Evolutionary conservation across 1,139 yeast species (phyloP).

Genomic region (Kurtzmaniella quercitrusa): DNA sequence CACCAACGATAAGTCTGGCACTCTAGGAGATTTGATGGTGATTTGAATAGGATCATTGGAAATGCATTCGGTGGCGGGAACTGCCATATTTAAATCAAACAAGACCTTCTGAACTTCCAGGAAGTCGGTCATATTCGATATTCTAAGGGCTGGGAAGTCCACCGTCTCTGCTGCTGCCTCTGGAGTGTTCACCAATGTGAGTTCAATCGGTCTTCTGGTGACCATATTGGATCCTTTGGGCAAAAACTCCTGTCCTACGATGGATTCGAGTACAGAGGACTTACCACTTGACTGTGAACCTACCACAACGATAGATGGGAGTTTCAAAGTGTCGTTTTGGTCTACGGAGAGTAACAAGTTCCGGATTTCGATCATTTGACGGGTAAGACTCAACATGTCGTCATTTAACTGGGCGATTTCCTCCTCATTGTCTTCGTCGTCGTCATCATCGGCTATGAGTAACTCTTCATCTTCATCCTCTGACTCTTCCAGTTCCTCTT

Average conservation of each 20-base stretch:
- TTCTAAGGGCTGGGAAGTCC: slow-evolving; percentile 86
- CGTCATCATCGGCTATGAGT: slow-evolving; percentile 26
- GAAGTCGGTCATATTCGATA: slow-evolving; percentile 81
- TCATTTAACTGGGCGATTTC: slow-evolving; percentile 53
- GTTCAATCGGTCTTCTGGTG: slow-evolving; percentile 89
- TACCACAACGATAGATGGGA: slow-evolving; percentile 93
- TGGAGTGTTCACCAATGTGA: slow-evolving; percentile 86
- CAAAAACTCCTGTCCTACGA: slow-evolving; percentile 90
- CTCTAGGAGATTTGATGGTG: slow-evolving; percentile 84
- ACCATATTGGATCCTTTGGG: slow-evolving; percentile 97
- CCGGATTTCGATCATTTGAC: slow-evolving; percentile 95
- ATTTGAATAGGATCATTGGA: slow-evolving; percentile 90
- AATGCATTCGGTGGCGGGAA: slow-evolving; percentile 78
- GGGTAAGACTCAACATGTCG: slow-evolving; percentile 80
- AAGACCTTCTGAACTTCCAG: slow-evolving; percentile 80
- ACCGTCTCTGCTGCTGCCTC: slow-evolving; percentile 81
- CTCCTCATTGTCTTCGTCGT: slow-evolving; percentile 41
- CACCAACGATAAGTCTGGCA: slow-evolving; percentile 90
- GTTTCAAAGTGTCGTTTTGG: slow-evolving; percentile 68
- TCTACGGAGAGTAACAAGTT: slow-evolving; percentile 73
- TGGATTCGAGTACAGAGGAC: slow-evolving; percentile 87
- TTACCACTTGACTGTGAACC: slow-evolving; percentile 98
- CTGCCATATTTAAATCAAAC: slow-evolving; percentile 87
- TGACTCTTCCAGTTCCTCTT: slow-evolving; percentile 11
- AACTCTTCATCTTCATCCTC: slow-evolving; percentile 30